Base-by-base conservation (phyloP, 1,284 basidiomycete genomes). In the Papiliotrema flavescens region DNA sequence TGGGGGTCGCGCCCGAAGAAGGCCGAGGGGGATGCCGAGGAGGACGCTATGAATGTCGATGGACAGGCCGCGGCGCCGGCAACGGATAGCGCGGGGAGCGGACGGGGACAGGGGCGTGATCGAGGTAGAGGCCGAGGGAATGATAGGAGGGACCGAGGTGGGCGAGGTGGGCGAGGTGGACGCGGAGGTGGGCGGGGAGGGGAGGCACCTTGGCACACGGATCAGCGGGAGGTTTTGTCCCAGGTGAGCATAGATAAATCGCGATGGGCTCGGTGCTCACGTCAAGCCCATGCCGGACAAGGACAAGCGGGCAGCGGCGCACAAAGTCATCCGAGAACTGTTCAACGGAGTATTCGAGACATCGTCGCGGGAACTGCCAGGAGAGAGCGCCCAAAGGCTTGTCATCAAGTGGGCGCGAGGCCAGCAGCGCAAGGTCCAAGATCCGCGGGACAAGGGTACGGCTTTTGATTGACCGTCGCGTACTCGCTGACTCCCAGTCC, bases 291-390 rank as follows among this genome's bases (percentile, higher is more conserved):
- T 98, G 42, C 73, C 81, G 23, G 86, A 85, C 22, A 98, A 98
- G 76, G 82, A 84, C 26, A 84, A 83, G 9, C 84, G 95, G 26
- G 90, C 90, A 2, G 83, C 83, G 5, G 82, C 96, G 53, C 95
- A 98, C 73, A 82, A 89, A 72, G 77, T 81, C 13, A 79, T 98
- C 39, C 84, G 96, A 46, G 84, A 87, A 56, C 74, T 90, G 3
- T 96, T 98, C 69, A 79, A 76, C 1, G 90, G 90, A 20, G 87
- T 87, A 61, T 81, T 98, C 40, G 87, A 93, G 44, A 91, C 86
- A 20, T 63, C 63, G 9, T 62, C 67, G 0, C 65, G 62, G 14
- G 70, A 73, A 2, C 51, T 62, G 14, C 41, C 56, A 0, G 63
- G 60, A 17, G 65, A 58, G 44, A 55, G 56, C 13, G 69, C 65